Conservation (phyloP, 2,329 filamentous ascomycete species). For the Fusarium sp. region DNA sequence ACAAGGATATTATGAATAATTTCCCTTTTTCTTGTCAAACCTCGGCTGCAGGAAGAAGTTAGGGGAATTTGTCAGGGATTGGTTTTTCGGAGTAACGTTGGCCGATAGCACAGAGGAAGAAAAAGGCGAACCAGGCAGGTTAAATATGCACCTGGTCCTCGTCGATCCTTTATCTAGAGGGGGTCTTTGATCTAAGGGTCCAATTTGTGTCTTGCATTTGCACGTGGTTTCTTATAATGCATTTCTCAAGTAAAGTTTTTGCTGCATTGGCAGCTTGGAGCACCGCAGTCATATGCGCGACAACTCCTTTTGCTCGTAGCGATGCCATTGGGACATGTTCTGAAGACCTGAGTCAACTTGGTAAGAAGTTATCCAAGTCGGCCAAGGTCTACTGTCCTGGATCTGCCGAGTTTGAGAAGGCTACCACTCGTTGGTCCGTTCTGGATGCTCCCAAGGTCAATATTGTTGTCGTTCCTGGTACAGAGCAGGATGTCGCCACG, state of each 20-base stretch:
- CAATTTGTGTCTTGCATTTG: neutral
- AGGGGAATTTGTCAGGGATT: neutral
- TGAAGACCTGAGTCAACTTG: slow-evolving; percentile 37
- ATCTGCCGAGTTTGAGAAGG: slow-evolving; percentile 50
- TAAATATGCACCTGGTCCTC: slow-evolving; percentile 28
- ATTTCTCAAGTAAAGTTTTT: slow-evolving; percentile 37
- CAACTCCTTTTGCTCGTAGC: slow-evolving; percentile 15
- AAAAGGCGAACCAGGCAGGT: slow-evolving; percentile 1
- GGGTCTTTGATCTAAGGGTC: neutral
- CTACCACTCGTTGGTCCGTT: slow-evolving; percentile 57
- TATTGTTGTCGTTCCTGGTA: slow-evolving; percentile 58
- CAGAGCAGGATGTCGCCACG: slow-evolving; percentile 59
- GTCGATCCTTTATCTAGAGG: neutral
- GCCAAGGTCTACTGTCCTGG: slow-evolving; percentile 56
- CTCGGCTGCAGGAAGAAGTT: neutral
- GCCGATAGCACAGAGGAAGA: neutral
- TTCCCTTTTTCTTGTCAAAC: neutral
- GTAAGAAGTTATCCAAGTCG: slow-evolving; percentile 47
- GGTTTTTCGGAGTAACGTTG: neutral
- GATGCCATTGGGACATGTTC: slow-evolving; percentile 32
- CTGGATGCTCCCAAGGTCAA: slow-evolving; percentile 54
- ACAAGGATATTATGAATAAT: neutral
- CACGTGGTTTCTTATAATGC: slow-evolving; percentile 12
- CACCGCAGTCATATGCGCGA: slow-evolving; percentile 32
- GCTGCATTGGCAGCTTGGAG: slow-evolving; percentile 43